phyloP scores from a whole-genome alignment of 202 grass and related monocot genomes.

The Zoysia matrella region DNA sequence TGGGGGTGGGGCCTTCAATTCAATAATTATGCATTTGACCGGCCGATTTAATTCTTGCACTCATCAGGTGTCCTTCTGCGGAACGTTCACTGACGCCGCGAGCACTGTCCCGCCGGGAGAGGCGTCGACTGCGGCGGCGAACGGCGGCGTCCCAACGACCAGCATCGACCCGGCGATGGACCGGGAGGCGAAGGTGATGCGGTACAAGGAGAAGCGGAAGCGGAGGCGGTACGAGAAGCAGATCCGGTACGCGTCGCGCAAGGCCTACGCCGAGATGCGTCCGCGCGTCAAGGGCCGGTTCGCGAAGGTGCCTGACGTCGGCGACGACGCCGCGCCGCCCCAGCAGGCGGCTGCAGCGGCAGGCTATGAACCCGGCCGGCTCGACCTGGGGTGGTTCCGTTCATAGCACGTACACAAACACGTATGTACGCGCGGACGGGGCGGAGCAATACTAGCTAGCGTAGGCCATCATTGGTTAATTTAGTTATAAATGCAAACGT shows the following conservation, averaged over 20 bases:
- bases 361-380: constrained; percentile 55
- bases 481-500: constrained; percentile 4
- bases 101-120: constrained; percentile 32
- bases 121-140: not conserved
- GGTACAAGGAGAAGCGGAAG: constrained; percentile 98
- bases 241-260: constrained; percentile 91
- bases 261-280: constrained; percentile 96
- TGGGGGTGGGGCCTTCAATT: not conserved
- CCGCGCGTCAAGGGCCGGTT: constrained; percentile 93
- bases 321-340: constrained; percentile 27
- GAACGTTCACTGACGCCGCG: constrained; percentile 48
- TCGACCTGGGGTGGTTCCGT: constrained; percentile 87
- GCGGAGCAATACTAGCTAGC: constrained; percentile 12
- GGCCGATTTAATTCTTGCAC: not conserved
- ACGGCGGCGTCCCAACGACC: not conserved
- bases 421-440: not conserved
- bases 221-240: constrained; percentile 90
- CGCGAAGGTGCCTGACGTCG: constrained; percentile 83
- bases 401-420: constrained; percentile 39
- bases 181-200: constrained; percentile 87
- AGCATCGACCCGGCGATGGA: constrained; percentile 51
- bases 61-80: constrained; percentile 63
- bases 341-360: constrained; percentile 17
- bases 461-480: constrained; percentile 33
- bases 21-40: not conserved